Percentiles rank a stretch among this genome's conserved stretches.
Evolutionary conservation across 1,284 basidiomycete genomes (phyloP).

Genomic region (Fistulina hepatica): DNA sequence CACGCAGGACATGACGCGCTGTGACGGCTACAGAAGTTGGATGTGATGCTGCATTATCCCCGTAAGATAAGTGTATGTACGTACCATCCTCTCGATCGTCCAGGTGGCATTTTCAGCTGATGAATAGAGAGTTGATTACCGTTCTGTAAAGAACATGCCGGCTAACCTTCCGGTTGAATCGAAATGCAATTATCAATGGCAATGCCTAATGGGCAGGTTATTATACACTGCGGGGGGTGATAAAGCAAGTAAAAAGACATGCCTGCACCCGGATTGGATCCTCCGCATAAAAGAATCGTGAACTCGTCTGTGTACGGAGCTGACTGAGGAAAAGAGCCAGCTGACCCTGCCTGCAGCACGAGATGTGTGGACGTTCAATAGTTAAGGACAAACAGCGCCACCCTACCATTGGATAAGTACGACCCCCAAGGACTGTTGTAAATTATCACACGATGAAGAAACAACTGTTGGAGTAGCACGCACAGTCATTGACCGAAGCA

Average conservation of each 20-base stretch:
- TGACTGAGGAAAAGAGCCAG: conserved; percentile 55
- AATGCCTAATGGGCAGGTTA: too few species aligned
- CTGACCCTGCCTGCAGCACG: too few species aligned
- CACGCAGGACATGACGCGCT: conserved; percentile 67
- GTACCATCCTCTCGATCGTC: conserved; percentile 64
- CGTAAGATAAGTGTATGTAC: too few species aligned
- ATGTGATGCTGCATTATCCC: too few species aligned
- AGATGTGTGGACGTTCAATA: too few species aligned
- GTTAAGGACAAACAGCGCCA: too few species aligned
- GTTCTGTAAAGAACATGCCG: too few species aligned
- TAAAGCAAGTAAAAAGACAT: too few species aligned
- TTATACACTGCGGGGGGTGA: too few species aligned
- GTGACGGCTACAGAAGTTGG: conserved; percentile 42
- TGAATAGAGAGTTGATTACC: too few species aligned
- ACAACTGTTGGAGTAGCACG: conserved; percentile 10
- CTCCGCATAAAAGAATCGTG: conserved; percentile 64
- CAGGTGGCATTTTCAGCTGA: conserved; percentile 42
- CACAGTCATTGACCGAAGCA: conserved; percentile 60
- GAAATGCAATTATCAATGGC: conserved; percentile 64
- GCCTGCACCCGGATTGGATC: conserved; percentile 45
- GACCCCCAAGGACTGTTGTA: conserved; percentile 43
- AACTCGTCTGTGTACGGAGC: conserved; percentile 64
- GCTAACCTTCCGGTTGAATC: conserved; percentile 57
- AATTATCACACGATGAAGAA: conserved; percentile 3
- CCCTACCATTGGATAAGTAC: conserved; percentile 73